phyloP scores from a whole-genome alignment of 768 basidiomycete genomes.

The Mycena alexandri region DNA sequence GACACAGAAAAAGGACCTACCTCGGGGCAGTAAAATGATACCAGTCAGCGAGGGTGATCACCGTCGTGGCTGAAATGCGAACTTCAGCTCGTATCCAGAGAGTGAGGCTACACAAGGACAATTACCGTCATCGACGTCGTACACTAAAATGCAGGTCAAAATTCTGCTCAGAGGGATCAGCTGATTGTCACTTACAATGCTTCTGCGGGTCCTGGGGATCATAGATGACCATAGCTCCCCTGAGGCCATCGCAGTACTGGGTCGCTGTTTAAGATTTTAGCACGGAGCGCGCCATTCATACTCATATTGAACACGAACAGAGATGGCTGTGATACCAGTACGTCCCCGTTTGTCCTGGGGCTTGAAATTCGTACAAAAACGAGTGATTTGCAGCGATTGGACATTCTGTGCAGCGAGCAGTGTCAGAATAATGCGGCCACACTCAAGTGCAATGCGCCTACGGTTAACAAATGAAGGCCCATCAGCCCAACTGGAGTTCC shows the following conservation, averaged over 20 bases:
- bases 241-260: constrained; percentile 70
- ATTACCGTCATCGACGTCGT: constrained; percentile 60
- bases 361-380: constrained; percentile 50
- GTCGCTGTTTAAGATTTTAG: constrained; percentile 53
- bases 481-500: constrained; percentile 54
- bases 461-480: constrained; percentile 50
- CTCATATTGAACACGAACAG: constrained; percentile 38
- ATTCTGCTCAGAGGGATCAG: background rate
- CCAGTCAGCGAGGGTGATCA: constrained; percentile 65
- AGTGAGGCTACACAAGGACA: background rate
- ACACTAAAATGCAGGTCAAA: background rate
- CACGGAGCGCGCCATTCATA: background rate
- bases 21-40: constrained; percentile 6
- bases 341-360: constrained; percentile 52
- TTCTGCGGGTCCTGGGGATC: constrained; percentile 54
- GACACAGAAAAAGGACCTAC: constrained; percentile 16
- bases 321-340: constrained; percentile 59
- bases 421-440: too few species aligned
- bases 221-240: constrained; percentile 63
- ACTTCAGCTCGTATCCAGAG: background rate
- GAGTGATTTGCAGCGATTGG: constrained; percentile 25
- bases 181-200: constrained; percentile 33
- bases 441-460: background rate
- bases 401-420: constrained; percentile 11
- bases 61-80: constrained; percentile 50